Conservation (phyloP, 2,329 filamentous ascomycete genomes). For the Fusarium ambrosium region DNA sequence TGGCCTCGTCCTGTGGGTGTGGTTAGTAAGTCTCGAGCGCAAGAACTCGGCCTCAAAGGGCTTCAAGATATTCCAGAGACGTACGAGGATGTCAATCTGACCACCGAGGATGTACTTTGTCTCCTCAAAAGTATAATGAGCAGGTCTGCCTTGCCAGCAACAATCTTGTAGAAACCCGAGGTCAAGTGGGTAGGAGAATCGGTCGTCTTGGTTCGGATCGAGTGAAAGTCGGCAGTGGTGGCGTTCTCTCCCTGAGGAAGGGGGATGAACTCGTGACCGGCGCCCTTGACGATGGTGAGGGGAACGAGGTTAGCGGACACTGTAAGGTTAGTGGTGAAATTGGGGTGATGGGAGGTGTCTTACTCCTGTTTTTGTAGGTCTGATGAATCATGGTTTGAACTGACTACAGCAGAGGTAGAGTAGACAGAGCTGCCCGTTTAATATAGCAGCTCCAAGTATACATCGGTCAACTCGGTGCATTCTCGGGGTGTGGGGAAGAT, state of each 20-base stretch:
- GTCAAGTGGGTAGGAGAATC: conserved; percentile 42
- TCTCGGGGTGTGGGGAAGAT: conserved; percentile 12
- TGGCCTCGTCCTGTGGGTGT: conserved; percentile 41
- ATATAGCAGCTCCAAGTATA: conserved; percentile 3
- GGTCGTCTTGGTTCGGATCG: conserved; percentile 43
- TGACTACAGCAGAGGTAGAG: neutral
- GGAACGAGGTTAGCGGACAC: conserved; percentile 42
- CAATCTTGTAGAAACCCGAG: conserved; percentile 45
- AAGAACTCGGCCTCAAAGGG: too few species aligned
- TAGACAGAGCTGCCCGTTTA: neutral
- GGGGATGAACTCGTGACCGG: conserved; percentile 43
- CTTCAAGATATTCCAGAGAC: neutral
- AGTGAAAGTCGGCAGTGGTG: conserved; percentile 44
- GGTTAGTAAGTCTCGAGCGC: too few species aligned
- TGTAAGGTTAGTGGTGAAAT: neutral
- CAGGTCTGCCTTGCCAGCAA: conserved; percentile 39
- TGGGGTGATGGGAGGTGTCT: neutral
- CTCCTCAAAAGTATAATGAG: conserved; percentile 43
- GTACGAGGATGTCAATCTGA: conserved; percentile 43
- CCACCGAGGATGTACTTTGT: conserved; percentile 44
- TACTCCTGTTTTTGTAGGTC: conserved; percentile 2
- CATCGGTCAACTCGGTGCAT: conserved; percentile 4
- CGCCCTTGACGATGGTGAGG: conserved; percentile 45
- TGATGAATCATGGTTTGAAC: neutral
- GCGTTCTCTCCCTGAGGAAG: conserved; percentile 43